Base-by-base conservation (phyloP, 352 stramenopile species). In the Globisporangium emineosum region DNA sequence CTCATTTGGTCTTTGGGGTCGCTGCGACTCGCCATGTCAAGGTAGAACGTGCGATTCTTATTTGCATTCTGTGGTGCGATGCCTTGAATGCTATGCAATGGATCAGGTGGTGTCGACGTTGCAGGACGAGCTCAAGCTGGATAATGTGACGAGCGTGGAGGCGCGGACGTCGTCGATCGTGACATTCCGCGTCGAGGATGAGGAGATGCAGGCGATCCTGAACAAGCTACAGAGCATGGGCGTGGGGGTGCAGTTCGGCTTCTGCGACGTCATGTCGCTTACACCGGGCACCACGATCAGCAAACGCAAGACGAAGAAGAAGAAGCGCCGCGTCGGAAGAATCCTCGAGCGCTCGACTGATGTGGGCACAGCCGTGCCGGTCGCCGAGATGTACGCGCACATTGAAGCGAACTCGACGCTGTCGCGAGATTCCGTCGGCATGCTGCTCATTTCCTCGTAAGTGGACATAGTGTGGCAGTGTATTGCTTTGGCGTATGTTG, bases 251-350 rank as follows among this genome's bases (percentile, higher is more conserved):
- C 80, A 93, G 67, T 94, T 93, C 61, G 86, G 86, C 54, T 93
- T 94, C 65, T 94, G 86, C 69, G 86, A 94, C 62, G 86, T 94
- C 75, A 94, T 94, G 86, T 92, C 82, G 60, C 80, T 93, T 68
- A 94, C 86, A 52, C 83, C 86, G 1, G 86, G 86, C 58, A 94
- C 86, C 17, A 91, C 83, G 51, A 87, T 94, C 52, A 83, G 71
- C 60, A 86, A 91, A 47, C 74, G 63, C 60, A 62, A 47, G 51
- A 68, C 57, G 33, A 75, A 79, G 56, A 82, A 76, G 57, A 87
- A 87, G 53, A 89, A 83, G 64, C 78, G 79, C 35, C 76, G 76
- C 47, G 78, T 89, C 25, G 79, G 79, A 3, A 75, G 81, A 51
- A 89, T 94, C 60, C 72, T 93, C 35, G 79, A 89, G 63, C 79